These are phyloP conservation scores for Periglandula ipomoeae DNA, from an alignment of 2,329 filamentous ascomycete species.

Conservation along the genomic window DNA sequence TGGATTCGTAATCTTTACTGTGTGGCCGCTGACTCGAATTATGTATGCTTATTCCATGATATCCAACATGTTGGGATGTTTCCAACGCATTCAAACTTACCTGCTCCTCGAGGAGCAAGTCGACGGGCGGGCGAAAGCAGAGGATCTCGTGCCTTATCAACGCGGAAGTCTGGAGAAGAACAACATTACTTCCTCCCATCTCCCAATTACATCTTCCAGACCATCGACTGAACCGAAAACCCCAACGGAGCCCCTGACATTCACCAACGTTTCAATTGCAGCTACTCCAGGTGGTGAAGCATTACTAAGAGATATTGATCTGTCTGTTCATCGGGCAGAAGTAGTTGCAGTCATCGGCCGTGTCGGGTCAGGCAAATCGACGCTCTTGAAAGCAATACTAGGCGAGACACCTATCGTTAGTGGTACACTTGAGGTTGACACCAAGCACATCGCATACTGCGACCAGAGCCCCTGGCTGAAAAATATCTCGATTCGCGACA, in stretches of 20 bases:
- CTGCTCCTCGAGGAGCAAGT: conserved; percentile 6
- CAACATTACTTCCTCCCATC: conserved; percentile 17
- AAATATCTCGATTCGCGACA: no score
- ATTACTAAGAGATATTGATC: conserved; percentile 6
- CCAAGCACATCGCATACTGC: background rate
- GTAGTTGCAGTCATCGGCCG: conserved; percentile 7
- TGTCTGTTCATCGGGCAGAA: background rate
- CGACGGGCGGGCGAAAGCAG: conserved; percentile 16
- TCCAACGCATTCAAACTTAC: conserved; percentile 10
- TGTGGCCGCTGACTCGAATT: conserved; percentile 4
- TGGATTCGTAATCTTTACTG: conserved; percentile 9
- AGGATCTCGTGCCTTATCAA: conserved; percentile 32
- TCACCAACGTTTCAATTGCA: conserved; percentile 32
- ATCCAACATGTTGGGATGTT: conserved; percentile 7
- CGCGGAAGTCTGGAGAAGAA: background rate
- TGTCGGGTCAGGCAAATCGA: conserved; percentile 18
- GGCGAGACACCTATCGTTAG: conserved; percentile 7
- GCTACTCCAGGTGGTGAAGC: conserved; percentile 27
- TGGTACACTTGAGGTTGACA: conserved; percentile 7
- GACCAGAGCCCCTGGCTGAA: no score
- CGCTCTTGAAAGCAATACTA: conserved; percentile 8
- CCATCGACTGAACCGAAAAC: background rate
- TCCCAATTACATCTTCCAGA: background rate
- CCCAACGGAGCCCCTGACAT: conserved; percentile 1
- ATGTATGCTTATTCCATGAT: conserved; percentile 6